Evolutionary conservation across 2,329 filamentous ascomycete species (phyloP).

Genomic region (Trichoderma endophyticum): DNA sequence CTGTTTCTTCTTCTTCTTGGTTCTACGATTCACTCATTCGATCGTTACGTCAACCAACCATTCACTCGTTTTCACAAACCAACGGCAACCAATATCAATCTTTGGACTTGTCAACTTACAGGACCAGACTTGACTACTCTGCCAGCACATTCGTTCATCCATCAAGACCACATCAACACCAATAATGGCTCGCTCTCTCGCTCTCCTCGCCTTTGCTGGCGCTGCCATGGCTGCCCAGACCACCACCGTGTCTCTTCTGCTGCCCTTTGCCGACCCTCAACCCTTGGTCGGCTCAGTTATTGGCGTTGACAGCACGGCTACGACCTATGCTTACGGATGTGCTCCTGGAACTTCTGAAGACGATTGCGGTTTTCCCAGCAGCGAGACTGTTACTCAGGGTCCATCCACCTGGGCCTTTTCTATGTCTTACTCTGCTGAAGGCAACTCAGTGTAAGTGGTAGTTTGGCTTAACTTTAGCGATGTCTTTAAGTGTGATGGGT

Average conservation of each 20-base stretch:
- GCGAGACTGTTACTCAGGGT: constrained; percentile 30
- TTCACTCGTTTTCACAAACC: background rate
- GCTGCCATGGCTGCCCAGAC: constrained; percentile 28
- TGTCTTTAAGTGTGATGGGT: background rate
- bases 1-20: background rate
- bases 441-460: background rate
- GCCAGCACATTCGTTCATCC: background rate
- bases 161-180: background rate
- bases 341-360: constrained; percentile 2
- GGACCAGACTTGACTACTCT: background rate
- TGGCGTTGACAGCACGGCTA: constrained; percentile 22
- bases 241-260: constrained; percentile 28
- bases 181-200: constrained; percentile 24
- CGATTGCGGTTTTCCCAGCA: background rate
- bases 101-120: background rate
- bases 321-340: constrained; percentile 33
- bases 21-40: background rate
- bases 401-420: constrained; percentile 25
- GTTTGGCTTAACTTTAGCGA: background rate
- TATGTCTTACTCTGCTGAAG: background rate
- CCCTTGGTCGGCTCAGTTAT: constrained; percentile 21
- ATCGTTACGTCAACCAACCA: background rate
- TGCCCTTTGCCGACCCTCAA: constrained; percentile 26
- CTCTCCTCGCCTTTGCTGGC: constrained; percentile 26
- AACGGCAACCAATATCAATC: background rate